Evolutionary conservation across 164 flowering plant species (phyloP).

Genomic region (Paratinospora sagittata): DNA sequence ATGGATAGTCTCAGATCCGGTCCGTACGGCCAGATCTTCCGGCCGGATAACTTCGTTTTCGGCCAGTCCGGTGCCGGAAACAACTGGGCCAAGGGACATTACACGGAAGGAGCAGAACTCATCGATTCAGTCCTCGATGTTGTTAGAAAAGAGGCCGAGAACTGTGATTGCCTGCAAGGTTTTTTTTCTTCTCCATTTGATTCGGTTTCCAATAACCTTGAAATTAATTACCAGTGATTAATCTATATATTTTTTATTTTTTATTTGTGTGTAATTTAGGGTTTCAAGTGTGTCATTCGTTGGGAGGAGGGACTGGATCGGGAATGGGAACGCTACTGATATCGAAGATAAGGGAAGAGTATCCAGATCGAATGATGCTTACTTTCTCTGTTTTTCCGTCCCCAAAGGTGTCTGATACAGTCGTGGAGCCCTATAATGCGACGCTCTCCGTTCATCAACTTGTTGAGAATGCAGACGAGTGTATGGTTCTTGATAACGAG

Average conservation of each 20-base stretch:
- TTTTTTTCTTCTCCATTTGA: no score
- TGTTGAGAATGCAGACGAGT: conserved; percentile 46
- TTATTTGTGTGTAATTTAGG: conserved; percentile 16
- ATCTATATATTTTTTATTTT: no score
- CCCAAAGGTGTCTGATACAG: conserved; percentile 43
- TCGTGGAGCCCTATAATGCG: conserved; percentile 45
- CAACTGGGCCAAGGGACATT: conserved; percentile 47
- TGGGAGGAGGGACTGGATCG: conserved; percentile 52
- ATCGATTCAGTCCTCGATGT: conserved; percentile 48
- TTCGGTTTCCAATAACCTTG: not conserved
- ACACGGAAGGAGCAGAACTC: conserved; percentile 44
- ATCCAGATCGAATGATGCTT: conserved; percentile 47
- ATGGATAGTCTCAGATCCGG: conserved; percentile 47
- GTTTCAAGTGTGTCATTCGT: conserved; percentile 44
- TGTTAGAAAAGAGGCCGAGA: conserved; percentile 43
- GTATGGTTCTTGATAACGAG: conserved; percentile 46
- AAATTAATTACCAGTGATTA: no score
- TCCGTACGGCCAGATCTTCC: conserved; percentile 41
- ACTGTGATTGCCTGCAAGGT: conserved; percentile 45
- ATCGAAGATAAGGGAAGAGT: conserved; percentile 42
- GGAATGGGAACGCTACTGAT: conserved; percentile 46
- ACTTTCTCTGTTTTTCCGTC: conserved; percentile 45
- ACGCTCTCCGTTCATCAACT: conserved; percentile 47
- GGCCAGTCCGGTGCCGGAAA: conserved; percentile 47
- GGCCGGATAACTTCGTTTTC: conserved; percentile 45